phyloP scores from a whole-genome alignment of 371 early-diverging fungal genomes.

The Mucor ambiguus region DNA sequence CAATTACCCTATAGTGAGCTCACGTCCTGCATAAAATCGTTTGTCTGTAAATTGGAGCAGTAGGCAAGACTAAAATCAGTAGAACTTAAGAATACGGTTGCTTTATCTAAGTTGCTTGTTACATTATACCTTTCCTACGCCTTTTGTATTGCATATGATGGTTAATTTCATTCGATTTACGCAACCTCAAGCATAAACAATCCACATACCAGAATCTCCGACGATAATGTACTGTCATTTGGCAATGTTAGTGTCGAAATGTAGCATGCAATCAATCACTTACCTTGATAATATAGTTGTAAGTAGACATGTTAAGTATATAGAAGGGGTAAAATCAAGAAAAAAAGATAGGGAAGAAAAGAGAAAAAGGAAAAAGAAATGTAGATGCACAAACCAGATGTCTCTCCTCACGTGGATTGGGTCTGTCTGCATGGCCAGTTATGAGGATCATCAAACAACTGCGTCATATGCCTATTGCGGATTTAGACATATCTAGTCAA shows the following conservation, averaged over 20 bases:
- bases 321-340: conserved; percentile 7
- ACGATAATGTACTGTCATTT: conserved; percentile 46
- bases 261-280: not conserved
- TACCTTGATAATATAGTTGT: conserved; percentile 53
- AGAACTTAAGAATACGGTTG: conserved; percentile 1
- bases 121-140: conserved; percentile 70
- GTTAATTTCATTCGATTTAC: not conserved
- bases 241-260: not conserved
- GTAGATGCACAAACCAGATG: not conserved
- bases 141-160: conserved; percentile 29
- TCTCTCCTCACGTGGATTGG: not conserved
- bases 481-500: not conserved
- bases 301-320: conserved; percentile 37
- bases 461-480: conserved; percentile 1
- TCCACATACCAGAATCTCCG: conserved; percentile 45
- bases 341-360: not conserved
- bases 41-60: conserved; percentile 84
- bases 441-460: conserved; percentile 2
- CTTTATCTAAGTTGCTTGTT: not conserved
- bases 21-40: conserved; percentile 82
- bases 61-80: conserved; percentile 66
- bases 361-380: not conserved
- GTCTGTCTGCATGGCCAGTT: not conserved
- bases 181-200: not conserved
- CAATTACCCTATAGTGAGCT: conserved; percentile 80